Conservation (phyloP, 768 basidiomycete species). For the Lactarius vividus region DNA sequence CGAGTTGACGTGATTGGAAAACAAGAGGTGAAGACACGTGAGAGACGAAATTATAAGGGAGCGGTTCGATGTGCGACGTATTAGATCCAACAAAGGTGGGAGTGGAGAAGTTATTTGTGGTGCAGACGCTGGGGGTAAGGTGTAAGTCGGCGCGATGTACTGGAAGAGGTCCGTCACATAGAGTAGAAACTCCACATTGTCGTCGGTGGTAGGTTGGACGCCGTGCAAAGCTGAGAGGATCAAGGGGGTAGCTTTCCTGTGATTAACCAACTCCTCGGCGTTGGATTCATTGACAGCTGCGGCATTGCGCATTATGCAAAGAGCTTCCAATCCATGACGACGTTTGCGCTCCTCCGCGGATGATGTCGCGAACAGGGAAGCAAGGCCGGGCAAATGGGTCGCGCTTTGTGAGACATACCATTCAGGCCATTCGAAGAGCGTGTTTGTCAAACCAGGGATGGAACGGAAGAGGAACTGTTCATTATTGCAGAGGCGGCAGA, state of each 20-base stretch:
- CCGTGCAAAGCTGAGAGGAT: conserved; percentile 63
- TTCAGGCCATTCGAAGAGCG: conserved; percentile 85
- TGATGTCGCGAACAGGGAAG: conserved; percentile 53
- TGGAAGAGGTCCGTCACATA: conserved; percentile 72
- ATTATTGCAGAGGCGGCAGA: conserved; percentile 76
- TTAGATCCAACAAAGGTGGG: conserved; percentile 53
- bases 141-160: conserved; percentile 49
- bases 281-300: conserved; percentile 69
- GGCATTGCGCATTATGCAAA: conserved; percentile 85
- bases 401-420: conserved; percentile 57
- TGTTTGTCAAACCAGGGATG: conserved; percentile 78
- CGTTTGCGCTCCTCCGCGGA: conserved; percentile 52
- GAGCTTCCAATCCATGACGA: conserved; percentile 78
- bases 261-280: conserved; percentile 53
- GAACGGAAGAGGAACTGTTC: conserved; percentile 70
- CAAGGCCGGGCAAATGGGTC: conserved; percentile 9
- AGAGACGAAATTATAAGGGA: conserved; percentile 70
- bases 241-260: conserved; percentile 62
- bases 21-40: conserved; percentile 55
- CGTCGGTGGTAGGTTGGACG: conserved; percentile 59
- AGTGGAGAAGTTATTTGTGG: conserved; percentile 48
- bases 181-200: conserved; percentile 68
- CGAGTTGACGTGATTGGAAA: conserved; percentile 59
- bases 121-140: conserved; percentile 37
- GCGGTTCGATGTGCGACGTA: conserved; percentile 61